Conservation (phyloP, 2,329 filamentous ascomycete species). For the Trichothecium sympodiale region DNA sequence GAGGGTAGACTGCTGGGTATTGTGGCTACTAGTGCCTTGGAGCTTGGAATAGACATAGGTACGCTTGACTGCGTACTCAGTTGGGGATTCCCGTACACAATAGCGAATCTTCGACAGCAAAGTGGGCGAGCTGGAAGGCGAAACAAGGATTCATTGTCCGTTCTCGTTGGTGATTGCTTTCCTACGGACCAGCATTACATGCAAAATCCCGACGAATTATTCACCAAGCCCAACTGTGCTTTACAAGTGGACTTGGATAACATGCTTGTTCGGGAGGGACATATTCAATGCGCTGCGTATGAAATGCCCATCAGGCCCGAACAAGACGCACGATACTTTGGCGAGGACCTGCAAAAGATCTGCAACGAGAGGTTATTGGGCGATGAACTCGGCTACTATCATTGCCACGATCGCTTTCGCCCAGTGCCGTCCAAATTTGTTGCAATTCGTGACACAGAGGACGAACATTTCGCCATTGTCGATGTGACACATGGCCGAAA, state of each 20-base stretch:
- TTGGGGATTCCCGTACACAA: conserved; percentile 90
- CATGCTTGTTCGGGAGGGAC: conserved; percentile 81
- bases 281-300: conserved; percentile 88
- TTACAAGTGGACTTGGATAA: conserved; percentile 88
- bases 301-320: conserved; percentile 84
- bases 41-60: conserved; percentile 91
- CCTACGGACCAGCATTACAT: conserved; percentile 94
- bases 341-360: conserved; percentile 57
- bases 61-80: conserved; percentile 88
- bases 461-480: conserved; percentile 89
- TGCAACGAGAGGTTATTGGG: conserved; percentile 62
- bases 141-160: conserved; percentile 85
- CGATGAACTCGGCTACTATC: conserved; percentile 74
- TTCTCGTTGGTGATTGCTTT: conserved; percentile 81
- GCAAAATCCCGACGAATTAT: conserved; percentile 88
- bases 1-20: conserved; percentile 88
- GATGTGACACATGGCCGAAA: conserved; percentile 78
- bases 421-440: conserved; percentile 76
- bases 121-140: conserved; percentile 84
- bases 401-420: conserved; percentile 80
- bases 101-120: conserved; percentile 88
- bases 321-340: conserved; percentile 71
- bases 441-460: conserved; percentile 75
- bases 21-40: conserved; percentile 83
- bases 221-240: conserved; percentile 81